phyloP scores from a whole-genome alignment of 345 rosid species.

The Moricandia moricandioides region DNA sequence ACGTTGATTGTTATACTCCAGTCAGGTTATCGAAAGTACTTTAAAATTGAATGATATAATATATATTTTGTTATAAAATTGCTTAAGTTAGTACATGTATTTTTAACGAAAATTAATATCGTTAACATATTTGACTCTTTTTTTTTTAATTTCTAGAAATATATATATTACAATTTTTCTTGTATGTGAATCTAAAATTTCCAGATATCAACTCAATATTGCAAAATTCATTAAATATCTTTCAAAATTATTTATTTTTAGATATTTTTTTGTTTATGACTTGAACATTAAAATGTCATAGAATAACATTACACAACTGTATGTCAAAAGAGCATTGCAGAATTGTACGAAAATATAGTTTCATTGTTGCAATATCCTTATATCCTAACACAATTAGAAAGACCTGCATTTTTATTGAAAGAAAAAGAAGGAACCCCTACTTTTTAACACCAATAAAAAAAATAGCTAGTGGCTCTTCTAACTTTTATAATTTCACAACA shows the following conservation, averaged over 20 bases:
- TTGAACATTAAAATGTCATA: not conserved
- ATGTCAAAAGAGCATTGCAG: not conserved
- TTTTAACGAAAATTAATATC: not conserved
- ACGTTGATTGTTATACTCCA: no score
- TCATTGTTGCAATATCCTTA: not conserved
- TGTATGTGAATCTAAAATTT: not conserved
- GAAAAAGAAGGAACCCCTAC: not conserved
- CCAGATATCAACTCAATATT: not conserved
- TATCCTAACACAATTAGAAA: not conserved
- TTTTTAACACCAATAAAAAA: not conserved
- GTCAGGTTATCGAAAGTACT: no score
- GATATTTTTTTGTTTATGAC: not conserved
- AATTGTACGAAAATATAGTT: not conserved
- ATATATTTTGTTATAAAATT: no score
- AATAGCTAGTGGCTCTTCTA: slow-evolving; percentile 26
- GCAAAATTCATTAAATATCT: not conserved
- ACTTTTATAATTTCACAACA: not conserved
- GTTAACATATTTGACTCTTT: not conserved
- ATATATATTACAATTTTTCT: no score
- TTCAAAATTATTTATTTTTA: not conserved
- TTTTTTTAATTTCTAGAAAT: not conserved
- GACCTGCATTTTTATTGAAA: not conserved
- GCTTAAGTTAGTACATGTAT: not conserved
- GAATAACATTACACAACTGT: not conserved
- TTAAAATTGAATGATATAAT: no score